Percentiles rank a stretch among this genome's conserved stretches.
Evolutionary conservation across 495 filamentous ascomycete genomes (phyloP).

Genomic region (Penicillium verhagenii): DNA sequence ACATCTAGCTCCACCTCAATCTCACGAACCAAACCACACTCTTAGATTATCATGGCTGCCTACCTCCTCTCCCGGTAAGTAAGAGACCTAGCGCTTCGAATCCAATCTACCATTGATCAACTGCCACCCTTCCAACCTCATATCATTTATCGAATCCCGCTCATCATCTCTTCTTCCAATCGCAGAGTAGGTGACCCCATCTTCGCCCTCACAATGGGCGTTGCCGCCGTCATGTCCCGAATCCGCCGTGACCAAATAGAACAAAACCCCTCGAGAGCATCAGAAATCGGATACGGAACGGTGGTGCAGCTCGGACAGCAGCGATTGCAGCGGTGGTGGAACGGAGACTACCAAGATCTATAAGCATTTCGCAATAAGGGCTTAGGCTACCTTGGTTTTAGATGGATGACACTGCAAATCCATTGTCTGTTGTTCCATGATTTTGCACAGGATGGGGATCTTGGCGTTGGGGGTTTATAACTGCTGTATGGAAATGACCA

Average conservation of each 20-base stretch:
- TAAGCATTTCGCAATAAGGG: background rate
- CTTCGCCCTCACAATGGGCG: conserved; percentile 80
- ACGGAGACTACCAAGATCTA: conserved; percentile 41
- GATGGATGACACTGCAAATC: background rate
- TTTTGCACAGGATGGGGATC: background rate
- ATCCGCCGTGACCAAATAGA: conserved; percentile 83
- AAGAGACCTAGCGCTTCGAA: background rate
- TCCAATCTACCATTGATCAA: background rate
- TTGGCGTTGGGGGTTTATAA: conserved; percentile 1
- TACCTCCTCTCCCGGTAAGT: conserved; percentile 47
- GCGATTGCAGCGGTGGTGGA: conserved; percentile 45
- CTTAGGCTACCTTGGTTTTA: background rate
- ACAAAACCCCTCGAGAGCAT: conserved; percentile 34
- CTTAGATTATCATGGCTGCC: conserved; percentile 26
- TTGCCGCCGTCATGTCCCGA: conserved; percentile 53
- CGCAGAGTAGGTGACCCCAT: conserved; percentile 74
- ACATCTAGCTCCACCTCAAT: conserved; percentile 1
- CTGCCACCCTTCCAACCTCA: background rate
- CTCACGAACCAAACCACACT: background rate
- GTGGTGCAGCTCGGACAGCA: conserved; percentile 31
- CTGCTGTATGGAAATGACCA: background rate
- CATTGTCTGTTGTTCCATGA: background rate
- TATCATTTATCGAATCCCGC: background rate
- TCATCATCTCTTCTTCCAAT: background rate
- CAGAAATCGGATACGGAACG: conserved; percentile 32